Conservation (phyloP, 345 rosid genomes). For the Dimocarpus longan region DNA sequence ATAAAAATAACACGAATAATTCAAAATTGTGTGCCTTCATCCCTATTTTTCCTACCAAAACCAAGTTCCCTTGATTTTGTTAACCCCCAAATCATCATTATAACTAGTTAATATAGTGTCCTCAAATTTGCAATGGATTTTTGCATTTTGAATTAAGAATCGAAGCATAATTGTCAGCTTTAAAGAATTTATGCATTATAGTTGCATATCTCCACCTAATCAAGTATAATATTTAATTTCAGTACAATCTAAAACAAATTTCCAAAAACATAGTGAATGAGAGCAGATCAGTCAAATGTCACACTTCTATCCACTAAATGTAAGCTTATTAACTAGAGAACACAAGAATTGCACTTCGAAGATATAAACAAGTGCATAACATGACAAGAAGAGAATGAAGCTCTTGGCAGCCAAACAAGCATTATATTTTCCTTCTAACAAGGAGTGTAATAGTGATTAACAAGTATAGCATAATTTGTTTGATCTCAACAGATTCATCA, state of each 20-base stretch:
- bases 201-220: neutral
- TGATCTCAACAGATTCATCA: constrained; percentile 2
- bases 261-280: neutral
- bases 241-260: neutral
- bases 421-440: neutral
- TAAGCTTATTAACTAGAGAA: neutral
- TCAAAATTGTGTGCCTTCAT: neutral
- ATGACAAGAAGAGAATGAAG: neutral
- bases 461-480: neutral
- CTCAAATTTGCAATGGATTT: neutral
- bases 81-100: neutral
- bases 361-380: neutral
- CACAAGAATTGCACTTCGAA: neutral
- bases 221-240: neutral
- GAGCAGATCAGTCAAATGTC: neutral
- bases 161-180: neutral
- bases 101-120: neutral
- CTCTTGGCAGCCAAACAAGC: neutral
- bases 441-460: neutral
- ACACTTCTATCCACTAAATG: neutral
- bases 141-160: neutral
- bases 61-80: neutral
- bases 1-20: neutral
- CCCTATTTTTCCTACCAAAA: neutral
- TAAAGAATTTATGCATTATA: neutral